Evolutionary conservation across 2,329 filamentous ascomycete genomes (phyloP), one percentile per base, ranked within the genome.

Genomic region (Neobulgaria alba): DNA sequence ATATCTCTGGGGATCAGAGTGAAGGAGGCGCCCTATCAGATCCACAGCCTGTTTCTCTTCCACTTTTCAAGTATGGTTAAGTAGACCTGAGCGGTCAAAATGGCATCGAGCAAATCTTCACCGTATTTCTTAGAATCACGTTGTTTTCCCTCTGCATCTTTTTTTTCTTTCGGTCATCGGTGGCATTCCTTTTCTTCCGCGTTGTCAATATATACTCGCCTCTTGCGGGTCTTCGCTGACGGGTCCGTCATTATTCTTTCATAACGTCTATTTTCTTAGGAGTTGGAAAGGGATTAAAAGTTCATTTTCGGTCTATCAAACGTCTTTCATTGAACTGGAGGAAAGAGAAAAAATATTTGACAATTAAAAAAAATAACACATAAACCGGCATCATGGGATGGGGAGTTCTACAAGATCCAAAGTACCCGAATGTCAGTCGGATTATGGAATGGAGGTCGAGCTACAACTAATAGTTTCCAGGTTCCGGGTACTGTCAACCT

Each of bases 351-450:
- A 17, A 30, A 16, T 16, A n/a, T 29, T 26, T 31, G 29, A 21
- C 23, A 36, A 49, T 51, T 18, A 47, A n/a, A n/a, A n/a, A n/a
- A n/a, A n/a, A n/a, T n/a, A n/a, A n/a, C n/a, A n/a, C n/a, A n/a
- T n/a, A n/a, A n/a, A n/a, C n/a, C n/a, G n/a, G n/a, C 29, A 47
- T 38, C 41, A 45, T 55, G 45, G 45, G 46, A 18, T 57, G 49
- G 51, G 57, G 54, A 33, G 41, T 57, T 36, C 39, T 58, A 39
- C 45, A 58, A 32, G 51, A 57, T 48, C 45, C 45, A 15, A 53
- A 48, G 33, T 53, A 56, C 31, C 49, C 49, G 32, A 50, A 55
- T 21, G 49, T 43, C 5, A 36, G 43, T 41, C n/a, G n/a, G 15
- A 17, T n/a, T n/a, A 39, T 35, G 10, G 23, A 12, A 26, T 7